Evolutionary conservation across 2,329 filamentous ascomycete genomes (phyloP).

Genomic region (Delphinella strobiligena): DNA sequence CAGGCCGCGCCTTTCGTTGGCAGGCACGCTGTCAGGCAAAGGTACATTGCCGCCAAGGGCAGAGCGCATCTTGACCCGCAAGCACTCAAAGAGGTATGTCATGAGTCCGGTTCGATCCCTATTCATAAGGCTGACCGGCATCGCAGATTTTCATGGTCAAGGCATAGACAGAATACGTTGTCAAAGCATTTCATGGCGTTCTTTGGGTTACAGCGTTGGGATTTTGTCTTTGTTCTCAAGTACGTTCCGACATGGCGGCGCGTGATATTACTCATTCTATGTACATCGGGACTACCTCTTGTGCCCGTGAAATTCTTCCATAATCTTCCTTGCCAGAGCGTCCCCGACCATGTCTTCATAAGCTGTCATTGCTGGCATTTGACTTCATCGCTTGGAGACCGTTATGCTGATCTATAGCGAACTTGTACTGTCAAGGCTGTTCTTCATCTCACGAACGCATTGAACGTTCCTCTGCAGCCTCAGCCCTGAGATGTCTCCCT

Average conservation of each 20-base stretch:
- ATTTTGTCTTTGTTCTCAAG: neutral
- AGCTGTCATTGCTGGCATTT: too few species aligned
- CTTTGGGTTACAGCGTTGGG: neutral
- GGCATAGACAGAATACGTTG: slow-evolving; percentile 12
- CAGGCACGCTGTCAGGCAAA: slow-evolving; percentile 62
- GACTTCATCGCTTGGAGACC: too few species aligned
- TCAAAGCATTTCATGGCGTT: neutral
- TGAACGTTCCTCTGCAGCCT: slow-evolving; percentile 44
- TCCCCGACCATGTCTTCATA: too few species aligned
- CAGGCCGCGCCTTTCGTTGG: slow-evolving; percentile 13
- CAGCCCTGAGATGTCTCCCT: slow-evolving; percentile 38
- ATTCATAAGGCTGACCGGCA: slow-evolving; percentile 11
- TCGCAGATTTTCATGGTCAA: slow-evolving; percentile 60
- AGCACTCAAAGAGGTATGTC: slow-evolving; percentile 67
- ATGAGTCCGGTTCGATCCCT: slow-evolving; percentile 4
- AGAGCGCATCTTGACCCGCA: slow-evolving; percentile 69
- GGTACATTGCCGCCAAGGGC: slow-evolving; percentile 81
- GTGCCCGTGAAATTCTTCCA: too few species aligned
- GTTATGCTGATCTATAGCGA: too few species aligned
- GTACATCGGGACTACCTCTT: too few species aligned
- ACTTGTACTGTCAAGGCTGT: too few species aligned
- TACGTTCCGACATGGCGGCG: too few species aligned
- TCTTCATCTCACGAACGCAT: slow-evolving; percentile 6
- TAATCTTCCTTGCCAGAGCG: too few species aligned
- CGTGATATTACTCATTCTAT: too few species aligned